phyloP scores from a whole-genome alignment of 31 red algal genomes.

The Endocladia muricata region DNA sequence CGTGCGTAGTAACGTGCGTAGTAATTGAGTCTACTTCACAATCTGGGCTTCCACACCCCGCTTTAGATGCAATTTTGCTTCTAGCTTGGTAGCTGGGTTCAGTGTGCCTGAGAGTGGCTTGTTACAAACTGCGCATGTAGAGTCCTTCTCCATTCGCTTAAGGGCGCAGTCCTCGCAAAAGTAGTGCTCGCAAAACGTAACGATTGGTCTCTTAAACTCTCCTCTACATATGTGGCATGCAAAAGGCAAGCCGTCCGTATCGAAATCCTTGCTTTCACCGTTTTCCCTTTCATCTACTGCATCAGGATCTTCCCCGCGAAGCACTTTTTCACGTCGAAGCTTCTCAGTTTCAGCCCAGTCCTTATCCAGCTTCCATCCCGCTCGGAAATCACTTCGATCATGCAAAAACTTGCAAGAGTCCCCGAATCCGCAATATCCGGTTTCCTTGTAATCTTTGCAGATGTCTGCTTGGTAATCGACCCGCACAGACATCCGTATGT shows the following conservation, averaged over 20 bases:
- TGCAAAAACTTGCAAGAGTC: slow-evolving; percentile 95
- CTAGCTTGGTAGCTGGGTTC: slow-evolving; percentile 49
- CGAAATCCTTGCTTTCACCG: not conserved
- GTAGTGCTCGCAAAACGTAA: slow-evolving; percentile 83
- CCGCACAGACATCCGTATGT: slow-evolving; percentile 65
- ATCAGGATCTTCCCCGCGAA: slow-evolving; percentile 31
- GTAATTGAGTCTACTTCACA: too few species aligned
- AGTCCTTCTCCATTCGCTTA: slow-evolving; percentile 35
- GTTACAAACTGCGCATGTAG: slow-evolving; percentile 58
- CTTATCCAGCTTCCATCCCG: slow-evolving; percentile 78
- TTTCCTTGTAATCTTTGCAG: slow-evolving; percentile 96
- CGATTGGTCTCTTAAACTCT: slow-evolving; percentile 54
- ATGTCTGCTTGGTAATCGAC: slow-evolving; percentile 88
- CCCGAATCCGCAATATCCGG: slow-evolving; percentile 89
- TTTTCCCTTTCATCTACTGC: slow-evolving; percentile 4
- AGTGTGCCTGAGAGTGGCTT: slow-evolving; percentile 50
- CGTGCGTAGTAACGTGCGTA: too few species aligned
- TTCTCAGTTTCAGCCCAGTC: slow-evolving; percentile 67
- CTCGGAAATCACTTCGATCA: slow-evolving; percentile 74
- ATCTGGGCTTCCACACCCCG: too few species aligned
- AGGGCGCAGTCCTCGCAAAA: slow-evolving; percentile 89
- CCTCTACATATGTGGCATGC: slow-evolving; percentile 75
- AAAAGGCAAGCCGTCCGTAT: slow-evolving; percentile 70
- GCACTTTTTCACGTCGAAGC: slow-evolving; percentile 20
- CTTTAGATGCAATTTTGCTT: slow-evolving; percentile 37